Conservation (phyloP, 176 grass and related monocot species). For the Phyllostachys edulis region DNA sequence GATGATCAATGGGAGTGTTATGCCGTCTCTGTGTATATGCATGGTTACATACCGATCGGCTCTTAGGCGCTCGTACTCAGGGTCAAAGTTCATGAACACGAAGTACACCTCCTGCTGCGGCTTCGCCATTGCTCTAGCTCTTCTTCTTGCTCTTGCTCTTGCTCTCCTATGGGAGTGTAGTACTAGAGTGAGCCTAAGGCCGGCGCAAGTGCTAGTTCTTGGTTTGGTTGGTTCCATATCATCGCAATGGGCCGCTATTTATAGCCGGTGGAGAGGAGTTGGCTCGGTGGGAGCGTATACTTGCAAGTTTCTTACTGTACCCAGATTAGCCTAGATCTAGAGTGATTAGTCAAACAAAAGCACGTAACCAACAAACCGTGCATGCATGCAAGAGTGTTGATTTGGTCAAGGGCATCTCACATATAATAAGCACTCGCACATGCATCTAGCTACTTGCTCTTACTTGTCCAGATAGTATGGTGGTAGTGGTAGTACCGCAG, state of each 20-base stretch:
- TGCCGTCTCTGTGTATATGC: neutral
- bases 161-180: neutral
- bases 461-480: neutral
- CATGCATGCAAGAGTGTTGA: neutral
- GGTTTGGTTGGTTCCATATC: conserved; percentile 30
- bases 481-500: too few relatives aligned
- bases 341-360: conserved; percentile 24
- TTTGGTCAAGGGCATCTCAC: conserved; percentile 49
- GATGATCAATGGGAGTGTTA: neutral
- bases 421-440: conserved; percentile 40
- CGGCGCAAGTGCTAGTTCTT: neutral
- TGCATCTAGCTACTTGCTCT: neutral
- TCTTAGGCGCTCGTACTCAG: conserved; percentile 72
- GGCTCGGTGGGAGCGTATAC: neutral
- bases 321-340: conserved; percentile 61
- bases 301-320: conserved; percentile 19
- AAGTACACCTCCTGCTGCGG: conserved; percentile 80
- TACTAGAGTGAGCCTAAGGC: neutral
- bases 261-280: conserved; percentile 21
- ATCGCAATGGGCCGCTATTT: conserved; percentile 44
- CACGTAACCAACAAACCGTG: conserved; percentile 18
- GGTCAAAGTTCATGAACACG: conserved; percentile 99
- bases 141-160: neutral
- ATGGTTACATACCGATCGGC: conserved; percentile 56
- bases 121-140: conserved; percentile 48